Percentiles rank a stretch among this genome's conserved stretches.
phyloP scores from a whole-genome alignment of 768 basidiomycete genomes.

The Hygrophorus pudorinus region DNA sequence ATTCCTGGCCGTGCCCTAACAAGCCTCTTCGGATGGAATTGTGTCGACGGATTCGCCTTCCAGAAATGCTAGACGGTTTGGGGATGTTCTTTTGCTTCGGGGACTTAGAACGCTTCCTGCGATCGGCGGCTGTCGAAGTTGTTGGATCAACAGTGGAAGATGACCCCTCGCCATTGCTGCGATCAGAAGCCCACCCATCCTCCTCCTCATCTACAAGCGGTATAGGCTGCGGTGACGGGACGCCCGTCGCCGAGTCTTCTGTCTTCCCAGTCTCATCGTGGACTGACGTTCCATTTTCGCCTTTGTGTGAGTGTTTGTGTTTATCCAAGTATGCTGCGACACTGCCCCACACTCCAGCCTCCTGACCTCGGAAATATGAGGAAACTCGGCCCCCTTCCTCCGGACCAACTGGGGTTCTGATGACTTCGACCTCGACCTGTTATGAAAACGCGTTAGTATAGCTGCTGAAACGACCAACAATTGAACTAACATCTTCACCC shows the following conservation, averaged over 20 bases:
- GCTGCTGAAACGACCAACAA: not conserved
- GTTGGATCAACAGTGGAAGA: conserved; percentile 2
- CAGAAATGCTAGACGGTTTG: conserved; percentile 7
- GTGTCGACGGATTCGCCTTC: conserved; percentile 2
- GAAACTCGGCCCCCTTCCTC: conserved; percentile 6
- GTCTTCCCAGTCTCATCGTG: not conserved
- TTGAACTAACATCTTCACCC: conserved; percentile 55
- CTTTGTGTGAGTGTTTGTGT: conserved; percentile 15
- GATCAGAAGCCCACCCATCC: conserved; percentile 59
- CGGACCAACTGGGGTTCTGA: conserved; percentile 25
- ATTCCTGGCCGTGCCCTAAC: not conserved
- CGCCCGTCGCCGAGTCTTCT: not conserved
- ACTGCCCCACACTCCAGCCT: conserved; percentile 15
- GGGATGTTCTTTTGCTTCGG: conserved; percentile 8
- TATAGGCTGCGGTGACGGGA: conserved; percentile 8
- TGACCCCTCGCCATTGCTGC: conserved; percentile 20
- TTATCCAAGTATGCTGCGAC: conserved; percentile 22
- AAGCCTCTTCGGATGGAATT: conserved; percentile 5
- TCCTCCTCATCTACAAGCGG: conserved; percentile 35
- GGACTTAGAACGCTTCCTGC: conserved; percentile 18
- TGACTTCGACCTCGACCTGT: conserved; percentile 57
- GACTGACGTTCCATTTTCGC: not conserved
- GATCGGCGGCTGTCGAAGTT: conserved; percentile 8
- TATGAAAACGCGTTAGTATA: not conserved
- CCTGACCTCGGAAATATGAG: conserved; percentile 13